Conservation (phyloP, 352 stramenopile species). For the Globisporangium uncinulatum region DNA sequence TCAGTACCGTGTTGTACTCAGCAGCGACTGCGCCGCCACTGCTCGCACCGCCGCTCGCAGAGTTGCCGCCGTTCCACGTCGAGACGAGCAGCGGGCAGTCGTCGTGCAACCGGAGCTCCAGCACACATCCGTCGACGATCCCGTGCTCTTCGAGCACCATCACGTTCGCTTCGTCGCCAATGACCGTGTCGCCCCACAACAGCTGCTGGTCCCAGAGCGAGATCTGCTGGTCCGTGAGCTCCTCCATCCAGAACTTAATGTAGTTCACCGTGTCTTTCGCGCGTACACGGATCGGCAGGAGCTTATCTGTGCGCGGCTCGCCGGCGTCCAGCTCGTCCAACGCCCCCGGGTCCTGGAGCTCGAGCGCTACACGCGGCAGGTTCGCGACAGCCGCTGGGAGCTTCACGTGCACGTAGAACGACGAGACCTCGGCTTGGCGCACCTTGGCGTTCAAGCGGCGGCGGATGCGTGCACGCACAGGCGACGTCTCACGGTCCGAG, state of each 20-base stretch:
- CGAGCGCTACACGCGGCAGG: conserved; percentile 57
- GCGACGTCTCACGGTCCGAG: conserved; percentile 38
- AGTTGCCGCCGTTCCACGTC: conserved; percentile 53
- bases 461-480: conserved; percentile 49
- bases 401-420: conserved; percentile 65
- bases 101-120: conserved; percentile 72
- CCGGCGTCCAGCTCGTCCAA: conserved; percentile 14
- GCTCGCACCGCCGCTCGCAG: conserved; percentile 19
- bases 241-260: conserved; percentile 82
- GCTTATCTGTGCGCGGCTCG: conserved; percentile 9
- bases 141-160: conserved; percentile 74
- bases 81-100: conserved; percentile 67
- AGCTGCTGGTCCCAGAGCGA: conserved; percentile 81
- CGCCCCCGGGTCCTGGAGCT: conserved; percentile 53
- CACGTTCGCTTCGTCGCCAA: conserved; percentile 65
- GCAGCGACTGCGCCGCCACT: background rate
- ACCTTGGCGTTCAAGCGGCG: conserved; percentile 45
- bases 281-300: conserved; percentile 59
- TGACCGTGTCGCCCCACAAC: conserved; percentile 69
- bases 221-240: conserved; percentile 69
- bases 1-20: conserved; percentile 83
- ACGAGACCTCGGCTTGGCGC: conserved; percentile 35
- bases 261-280: conserved; percentile 71
- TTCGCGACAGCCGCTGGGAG: conserved; percentile 53
- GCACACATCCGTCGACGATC: conserved; percentile 51